Evolutionary conservation across 257 asterid genomes (phyloP), one percentile per base, ranked within the genome.

Genomic region (Ballota nigra): DNA sequence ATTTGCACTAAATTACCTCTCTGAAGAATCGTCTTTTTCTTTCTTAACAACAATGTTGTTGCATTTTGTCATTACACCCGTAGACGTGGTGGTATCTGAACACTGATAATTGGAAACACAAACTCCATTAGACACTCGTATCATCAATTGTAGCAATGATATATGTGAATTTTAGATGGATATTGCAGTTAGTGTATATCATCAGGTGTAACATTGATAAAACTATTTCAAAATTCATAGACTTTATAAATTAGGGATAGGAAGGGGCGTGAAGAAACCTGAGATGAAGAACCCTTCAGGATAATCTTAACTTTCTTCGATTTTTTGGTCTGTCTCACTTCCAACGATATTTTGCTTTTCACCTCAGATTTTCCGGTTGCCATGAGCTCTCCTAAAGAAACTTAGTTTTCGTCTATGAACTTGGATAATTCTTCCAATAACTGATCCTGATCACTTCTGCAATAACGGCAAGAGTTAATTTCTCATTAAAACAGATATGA

Each of bases 1-100:
- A 9, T 74, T 40, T 18, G 66, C 11, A 65, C 6, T 15, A 47
- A 29, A 75, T 72, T 22, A 72, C 75, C 77, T 49, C 34, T 41
- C 2, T 11, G 61, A 31, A 36, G 12, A 24, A 52, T 40, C 0
- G 1, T 22, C 49, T 49, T 58, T 77, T 63, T 33, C 58, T 68
- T 71, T 77, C 74, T 75, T 11, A 4, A 67, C 65, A 34, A 23
- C 62, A 24, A 31, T 67, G 23, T 22, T 3, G 40, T 51, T 40
- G 8, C 16, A 26, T 16, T 51, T 47, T 24, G 4, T 49, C 61
- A 31, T 23, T 4, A 47, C 18, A 43, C 24, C 36, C 22, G 9
- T 64, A 4, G 45, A 22, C 18, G 15, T 40, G 26, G 8, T 31
- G 63, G 59, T n/a, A 13, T n/a, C 64, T 34, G 40, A 41, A 43